These are phyloP conservation scores for Lachnellula subtilissima DNA, from an alignment of 2,329 filamentous ascomycete genomes.

Conservation along the genomic window DNA sequence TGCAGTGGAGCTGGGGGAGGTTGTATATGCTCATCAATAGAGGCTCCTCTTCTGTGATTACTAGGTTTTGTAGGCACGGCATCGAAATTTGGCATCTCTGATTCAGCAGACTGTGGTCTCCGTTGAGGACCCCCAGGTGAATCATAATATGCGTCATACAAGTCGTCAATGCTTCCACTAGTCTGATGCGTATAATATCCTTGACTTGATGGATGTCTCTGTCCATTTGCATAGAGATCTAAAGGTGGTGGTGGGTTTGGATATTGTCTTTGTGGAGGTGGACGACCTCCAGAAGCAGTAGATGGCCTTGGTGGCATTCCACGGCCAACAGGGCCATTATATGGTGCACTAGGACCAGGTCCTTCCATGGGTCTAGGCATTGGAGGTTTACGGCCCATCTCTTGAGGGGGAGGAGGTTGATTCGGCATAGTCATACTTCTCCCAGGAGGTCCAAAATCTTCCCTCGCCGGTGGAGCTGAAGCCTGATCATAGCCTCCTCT, in stretches of 20 bases:
- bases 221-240: slow-evolving; percentile 11
- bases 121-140: slow-evolving; percentile 14
- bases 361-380: slow-evolving; percentile 20
- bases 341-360: slow-evolving; percentile 37
- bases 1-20: slow-evolving; percentile 36
- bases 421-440: slow-evolving; percentile 60
- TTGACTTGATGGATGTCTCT: slow-evolving; percentile 8
- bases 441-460: slow-evolving; percentile 47
- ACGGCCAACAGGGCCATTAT: slow-evolving; percentile 41
- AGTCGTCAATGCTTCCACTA: slow-evolving; percentile 42
- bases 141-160: slow-evolving; percentile 53
- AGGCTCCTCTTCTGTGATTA: slow-evolving; percentile 17
- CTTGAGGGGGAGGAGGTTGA: slow-evolving; percentile 38
- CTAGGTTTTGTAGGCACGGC: slow-evolving; percentile 8
- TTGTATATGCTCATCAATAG: slow-evolving; percentile 29
- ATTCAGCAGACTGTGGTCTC: slow-evolving; percentile 18
- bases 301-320: slow-evolving; percentile 49
- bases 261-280: slow-evolving; percentile 50
- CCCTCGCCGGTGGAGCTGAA: slow-evolving; percentile 26
- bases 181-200: slow-evolving; percentile 34
- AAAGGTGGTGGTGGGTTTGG: slow-evolving; percentile 35
- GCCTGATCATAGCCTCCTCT: slow-evolving; percentile 12
- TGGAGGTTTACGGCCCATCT: slow-evolving; percentile 30
- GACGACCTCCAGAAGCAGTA: slow-evolving; percentile 49
- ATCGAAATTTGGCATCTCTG: slow-evolving; percentile 32